Evolutionary conservation across 257 asterid species (phyloP).

Genomic region (Solanum pimpinellifolium): DNA sequence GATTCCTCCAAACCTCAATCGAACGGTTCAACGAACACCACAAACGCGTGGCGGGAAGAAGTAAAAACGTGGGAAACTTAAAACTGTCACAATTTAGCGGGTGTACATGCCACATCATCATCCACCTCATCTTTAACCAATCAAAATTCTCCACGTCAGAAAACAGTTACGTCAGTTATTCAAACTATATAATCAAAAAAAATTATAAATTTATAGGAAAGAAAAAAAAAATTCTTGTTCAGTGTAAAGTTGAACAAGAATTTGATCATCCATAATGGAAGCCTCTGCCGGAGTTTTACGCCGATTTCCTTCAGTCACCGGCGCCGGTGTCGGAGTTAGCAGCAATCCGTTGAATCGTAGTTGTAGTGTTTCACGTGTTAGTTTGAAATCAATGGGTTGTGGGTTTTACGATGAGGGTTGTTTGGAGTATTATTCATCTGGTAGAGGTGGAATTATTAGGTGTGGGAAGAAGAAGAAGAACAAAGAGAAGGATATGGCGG

Average conservation of each 20-base stretch:
- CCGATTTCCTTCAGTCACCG: background rate
- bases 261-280: background rate
- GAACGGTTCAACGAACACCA: background rate
- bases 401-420: slow-evolving; percentile 40
- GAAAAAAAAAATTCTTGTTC: background rate
- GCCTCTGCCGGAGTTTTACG: background rate
- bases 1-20: background rate
- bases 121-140: background rate
- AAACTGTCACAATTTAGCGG: slow-evolving; percentile 4
- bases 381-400: background rate
- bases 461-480: slow-evolving; percentile 14
- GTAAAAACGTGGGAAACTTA: slow-evolving; percentile 30
- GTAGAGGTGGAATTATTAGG: slow-evolving; percentile 3
- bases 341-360: background rate
- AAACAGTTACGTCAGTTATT: background rate
- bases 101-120: slow-evolving; percentile 3
- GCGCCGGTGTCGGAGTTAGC: background rate
- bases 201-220: too few relatives aligned
- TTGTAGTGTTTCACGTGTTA: background rate
- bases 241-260: background rate
- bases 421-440: slow-evolving; percentile 37
- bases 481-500: slow-evolving; percentile 15
- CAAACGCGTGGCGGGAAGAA: slow-evolving; percentile 11
- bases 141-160: slow-evolving; percentile 18
- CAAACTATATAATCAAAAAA: background rate